Conservation (phyloP, 2,329 filamentous ascomycete genomes). For the Monilinia fructicola region DNA sequence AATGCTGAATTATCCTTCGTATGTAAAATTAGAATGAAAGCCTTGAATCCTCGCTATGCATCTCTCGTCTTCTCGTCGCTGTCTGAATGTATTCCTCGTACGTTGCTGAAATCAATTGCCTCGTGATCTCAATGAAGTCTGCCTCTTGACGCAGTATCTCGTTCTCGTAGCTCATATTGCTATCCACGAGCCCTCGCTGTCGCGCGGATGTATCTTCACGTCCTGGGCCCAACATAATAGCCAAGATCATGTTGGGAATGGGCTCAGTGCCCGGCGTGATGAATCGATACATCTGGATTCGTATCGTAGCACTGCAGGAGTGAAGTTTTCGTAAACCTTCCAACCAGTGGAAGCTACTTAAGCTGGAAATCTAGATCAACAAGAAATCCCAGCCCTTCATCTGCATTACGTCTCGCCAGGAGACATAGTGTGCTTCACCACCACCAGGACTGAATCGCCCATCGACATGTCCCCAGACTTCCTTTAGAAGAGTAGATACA, state of each 20-base stretch:
- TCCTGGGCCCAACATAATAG: not conserved
- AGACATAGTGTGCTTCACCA: slow-evolving; percentile 63
- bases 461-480: slow-evolving; percentile 79
- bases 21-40: slow-evolving; percentile 14
- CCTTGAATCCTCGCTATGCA: slow-evolving; percentile 12
- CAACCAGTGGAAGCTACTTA: slow-evolving; percentile 29
- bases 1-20: slow-evolving; percentile 12
- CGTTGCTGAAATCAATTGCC: not conserved
- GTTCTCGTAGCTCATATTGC: slow-evolving; percentile 21
- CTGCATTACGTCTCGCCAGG: slow-evolving; percentile 94
- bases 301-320: slow-evolving; percentile 21
- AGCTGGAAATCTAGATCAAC: slow-evolving; percentile 62
- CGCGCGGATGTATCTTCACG: slow-evolving; percentile 3
- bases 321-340: slow-evolving; percentile 27
- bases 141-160: slow-evolving; percentile 5
- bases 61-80: slow-evolving; percentile 8
- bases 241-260: not conserved
- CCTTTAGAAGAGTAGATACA: slow-evolving; percentile 72
- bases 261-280: slow-evolving; percentile 17
- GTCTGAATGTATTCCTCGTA: not conserved
- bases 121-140: slow-evolving; percentile 16
- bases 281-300: slow-evolving; percentile 3
- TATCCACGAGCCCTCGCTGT: slow-evolving; percentile 8
- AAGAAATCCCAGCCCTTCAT: slow-evolving; percentile 90
- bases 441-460: slow-evolving; percentile 44